phyloP scores from a whole-genome alignment of 306 rosid genomes.

The Benincasa hispida region DNA sequence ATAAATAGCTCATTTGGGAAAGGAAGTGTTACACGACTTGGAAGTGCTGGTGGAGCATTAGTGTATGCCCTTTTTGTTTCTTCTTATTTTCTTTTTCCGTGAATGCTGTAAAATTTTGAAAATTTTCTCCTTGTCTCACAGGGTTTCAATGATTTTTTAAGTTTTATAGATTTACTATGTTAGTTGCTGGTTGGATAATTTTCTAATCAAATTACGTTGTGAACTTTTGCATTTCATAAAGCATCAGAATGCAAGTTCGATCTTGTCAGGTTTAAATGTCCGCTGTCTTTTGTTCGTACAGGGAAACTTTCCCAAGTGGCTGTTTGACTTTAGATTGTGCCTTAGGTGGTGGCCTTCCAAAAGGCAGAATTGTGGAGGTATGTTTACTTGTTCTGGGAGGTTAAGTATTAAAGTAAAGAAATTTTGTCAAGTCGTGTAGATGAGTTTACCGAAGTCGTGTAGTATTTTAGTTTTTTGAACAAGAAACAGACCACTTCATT shows the following conservation, averaged over 20 bases:
- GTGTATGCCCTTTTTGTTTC: constrained; percentile 45
- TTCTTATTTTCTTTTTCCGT: background rate
- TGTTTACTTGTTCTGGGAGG: background rate
- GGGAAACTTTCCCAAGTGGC: constrained; percentile 99
- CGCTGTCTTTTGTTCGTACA: constrained; percentile 17
- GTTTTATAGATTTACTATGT: background rate
- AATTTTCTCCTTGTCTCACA: no score
- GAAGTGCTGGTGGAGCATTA: constrained; percentile 98
- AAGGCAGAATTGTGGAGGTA: constrained; percentile 99
- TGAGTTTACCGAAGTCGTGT: background rate
- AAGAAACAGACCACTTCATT: no score
- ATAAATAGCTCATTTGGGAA: constrained; percentile 86
- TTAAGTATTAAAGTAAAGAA: background rate
- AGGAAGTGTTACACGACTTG: constrained; percentile 93
- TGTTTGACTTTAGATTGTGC: constrained; percentile 92
- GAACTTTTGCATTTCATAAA: background rate
- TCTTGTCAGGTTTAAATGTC: background rate
- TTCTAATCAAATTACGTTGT: background rate
- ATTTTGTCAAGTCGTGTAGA: background rate
- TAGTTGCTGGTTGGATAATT: background rate
- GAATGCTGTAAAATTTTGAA: background rate
- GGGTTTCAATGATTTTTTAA: background rate
- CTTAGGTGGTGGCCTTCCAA: constrained; percentile 96
- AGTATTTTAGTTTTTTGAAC: background rate
- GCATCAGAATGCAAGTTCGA: background rate